Percentiles rank a stretch among this genome's conserved stretches.
Conservation (phyloP, 2,329 filamentous ascomycete genomes). For the Hymenoscyphus infarciens region DNA sequence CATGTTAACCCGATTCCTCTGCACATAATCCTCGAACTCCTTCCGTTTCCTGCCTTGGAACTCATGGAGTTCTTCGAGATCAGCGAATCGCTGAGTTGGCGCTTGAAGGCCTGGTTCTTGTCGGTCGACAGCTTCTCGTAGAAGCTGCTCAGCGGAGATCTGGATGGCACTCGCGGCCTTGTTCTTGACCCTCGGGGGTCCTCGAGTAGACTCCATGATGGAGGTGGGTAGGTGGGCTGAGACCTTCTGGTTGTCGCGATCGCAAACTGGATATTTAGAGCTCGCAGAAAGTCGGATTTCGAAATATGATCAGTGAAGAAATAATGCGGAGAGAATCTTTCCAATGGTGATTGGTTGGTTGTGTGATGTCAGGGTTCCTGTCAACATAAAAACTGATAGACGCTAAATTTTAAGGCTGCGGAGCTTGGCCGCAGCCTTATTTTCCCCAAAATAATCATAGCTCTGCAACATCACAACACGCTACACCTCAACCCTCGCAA, state of each 20-base stretch:
- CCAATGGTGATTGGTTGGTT: not conserved
- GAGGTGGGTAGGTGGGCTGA: constrained; percentile 8
- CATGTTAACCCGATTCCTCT: constrained; percentile 90
- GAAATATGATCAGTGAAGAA: not conserved
- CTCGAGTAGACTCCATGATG: constrained; percentile 84
- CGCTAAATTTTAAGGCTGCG: constrained; percentile 10
- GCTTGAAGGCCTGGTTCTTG: constrained; percentile 86
- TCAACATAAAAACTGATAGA: constrained; percentile 4
- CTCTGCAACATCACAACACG: not conserved
- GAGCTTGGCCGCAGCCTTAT: constrained; percentile 4
- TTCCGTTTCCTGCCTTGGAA: constrained; percentile 94
- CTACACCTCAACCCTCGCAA: constrained; percentile 17
- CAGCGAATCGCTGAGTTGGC: constrained; percentile 90
- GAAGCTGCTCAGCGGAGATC: constrained; percentile 94
- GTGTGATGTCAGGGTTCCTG: not conserved
- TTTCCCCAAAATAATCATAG: constrained; percentile 1
- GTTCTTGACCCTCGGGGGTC: constrained; percentile 96
- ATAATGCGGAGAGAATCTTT: not conserved
- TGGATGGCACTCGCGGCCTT: constrained; percentile 89
- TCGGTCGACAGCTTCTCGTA: constrained; percentile 93
- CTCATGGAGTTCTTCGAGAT: constrained; percentile 96
- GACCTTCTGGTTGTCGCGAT: constrained; percentile 8
- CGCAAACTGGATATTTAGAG: not conserved
- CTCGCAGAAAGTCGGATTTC: not conserved
- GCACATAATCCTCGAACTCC: constrained; percentile 97